Percentiles rank a stretch among this genome's conserved stretches.
Evolutionary conservation across 805 yeast species (phyloP).

Genomic region (Schwanniomyces yamadae): DNA sequence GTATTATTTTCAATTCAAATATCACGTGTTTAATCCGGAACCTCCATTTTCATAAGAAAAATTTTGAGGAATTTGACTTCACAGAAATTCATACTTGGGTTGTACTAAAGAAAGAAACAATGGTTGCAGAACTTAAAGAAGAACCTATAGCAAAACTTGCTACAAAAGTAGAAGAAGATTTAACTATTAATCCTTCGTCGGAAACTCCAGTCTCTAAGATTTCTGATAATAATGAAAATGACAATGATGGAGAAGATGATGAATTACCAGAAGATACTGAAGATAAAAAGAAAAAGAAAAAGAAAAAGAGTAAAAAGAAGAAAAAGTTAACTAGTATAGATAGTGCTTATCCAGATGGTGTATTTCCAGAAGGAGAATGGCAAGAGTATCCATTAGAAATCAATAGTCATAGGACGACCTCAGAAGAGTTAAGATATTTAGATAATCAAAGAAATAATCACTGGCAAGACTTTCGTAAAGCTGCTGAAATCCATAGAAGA

Average conservation of each 20-base stretch:
- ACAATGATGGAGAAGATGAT: constrained; percentile 32
- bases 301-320: constrained; percentile 52
- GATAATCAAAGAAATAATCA: constrained; percentile 60
- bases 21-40: no score
- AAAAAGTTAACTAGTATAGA: constrained; percentile 62
- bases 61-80: no score
- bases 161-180: no score
- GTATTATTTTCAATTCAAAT: no score
- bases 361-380: constrained; percentile 88
- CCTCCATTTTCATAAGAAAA: no score
- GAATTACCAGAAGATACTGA: constrained; percentile 36
- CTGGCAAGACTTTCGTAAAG: constrained; percentile 91
- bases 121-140: no score
- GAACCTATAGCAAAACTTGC: no score
- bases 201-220: neutral
- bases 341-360: constrained; percentile 63
- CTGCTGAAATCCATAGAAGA: constrained; percentile 93
- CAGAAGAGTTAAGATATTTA: constrained; percentile 79
- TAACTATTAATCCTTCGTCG: no score
- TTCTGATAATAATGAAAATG: constrained; percentile 5
- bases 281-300: constrained; percentile 26
- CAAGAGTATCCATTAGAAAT: constrained; percentile 68
- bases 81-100: no score
- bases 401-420: constrained; percentile 70
- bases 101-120: no score